phyloP scores from a whole-genome alignment of 2,329 filamentous ascomycete genomes.

The Claviceps sorghi region DNA sequence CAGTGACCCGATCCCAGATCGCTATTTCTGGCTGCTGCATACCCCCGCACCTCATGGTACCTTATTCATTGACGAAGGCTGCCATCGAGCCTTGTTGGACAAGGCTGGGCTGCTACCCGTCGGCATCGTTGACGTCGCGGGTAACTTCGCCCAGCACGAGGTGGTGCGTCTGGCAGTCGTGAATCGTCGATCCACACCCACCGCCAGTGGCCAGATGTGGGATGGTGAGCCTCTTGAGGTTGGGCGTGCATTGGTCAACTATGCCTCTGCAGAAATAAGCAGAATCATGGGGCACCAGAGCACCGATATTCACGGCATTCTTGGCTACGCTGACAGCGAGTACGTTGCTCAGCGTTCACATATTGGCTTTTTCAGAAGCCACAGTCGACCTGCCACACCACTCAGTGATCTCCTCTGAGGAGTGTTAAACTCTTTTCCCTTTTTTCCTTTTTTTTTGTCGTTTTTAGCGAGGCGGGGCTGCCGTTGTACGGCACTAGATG shows the following conservation, averaged over 20 bases:
- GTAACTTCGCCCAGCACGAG: slow-evolving; percentile 82
- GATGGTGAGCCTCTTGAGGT: slow-evolving; percentile 51
- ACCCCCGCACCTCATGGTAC: slow-evolving; percentile 82
- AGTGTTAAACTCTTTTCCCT: neutral
- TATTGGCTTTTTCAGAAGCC: slow-evolving; percentile 54
- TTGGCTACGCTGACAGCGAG: slow-evolving; percentile 90
- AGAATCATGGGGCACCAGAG: slow-evolving; percentile 77
- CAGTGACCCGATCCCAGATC: slow-evolving; percentile 70
- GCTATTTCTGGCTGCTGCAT: slow-evolving; percentile 94
- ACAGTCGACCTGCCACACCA: slow-evolving; percentile 39
- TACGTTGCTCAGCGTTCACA: slow-evolving; percentile 85
- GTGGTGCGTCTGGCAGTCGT: slow-evolving; percentile 77
- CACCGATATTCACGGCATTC: slow-evolving; percentile 58
- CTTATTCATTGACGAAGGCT: slow-evolving; percentile 84
- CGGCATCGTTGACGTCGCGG: slow-evolving; percentile 81
- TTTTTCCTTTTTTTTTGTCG: no score
- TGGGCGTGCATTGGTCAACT: slow-evolving; percentile 82
- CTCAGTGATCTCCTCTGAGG: slow-evolving; percentile 12
- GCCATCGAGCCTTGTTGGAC: slow-evolving; percentile 61
- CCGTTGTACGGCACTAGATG: neutral
- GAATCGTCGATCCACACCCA: slow-evolving; percentile 34
- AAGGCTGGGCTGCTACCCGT: slow-evolving; percentile 83
- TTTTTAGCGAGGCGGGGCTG: neutral
- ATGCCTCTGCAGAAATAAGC: slow-evolving; percentile 69
- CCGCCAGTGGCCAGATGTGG: slow-evolving; percentile 31